phyloP scores from a whole-genome alignment of 129 eudicot species.

The Pseudognaphalium luteoalbum region DNA sequence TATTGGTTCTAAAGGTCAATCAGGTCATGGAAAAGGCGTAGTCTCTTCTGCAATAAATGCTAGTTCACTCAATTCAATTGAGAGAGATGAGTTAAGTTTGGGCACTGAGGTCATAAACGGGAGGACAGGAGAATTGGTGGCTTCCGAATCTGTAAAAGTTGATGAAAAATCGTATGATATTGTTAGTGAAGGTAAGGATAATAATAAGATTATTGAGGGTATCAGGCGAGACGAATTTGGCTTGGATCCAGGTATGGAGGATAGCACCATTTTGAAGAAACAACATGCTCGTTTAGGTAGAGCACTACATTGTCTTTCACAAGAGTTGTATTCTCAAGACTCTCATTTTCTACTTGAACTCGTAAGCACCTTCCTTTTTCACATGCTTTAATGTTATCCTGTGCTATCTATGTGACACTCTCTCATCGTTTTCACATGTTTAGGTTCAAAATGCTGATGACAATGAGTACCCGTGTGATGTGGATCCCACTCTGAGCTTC shows the following conservation, averaged over 20 bases:
- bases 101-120: constrained; percentile 50
- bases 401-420: not conserved
- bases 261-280: constrained; percentile 54
- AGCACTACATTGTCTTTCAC: constrained; percentile 87
- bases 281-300: constrained; percentile 91
- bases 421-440: not conserved
- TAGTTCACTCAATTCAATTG: constrained; percentile 17
- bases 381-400: not conserved
- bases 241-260: constrained; percentile 57
- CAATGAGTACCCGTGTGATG: constrained; percentile 59
- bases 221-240: constrained; percentile 91
- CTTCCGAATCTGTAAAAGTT: constrained; percentile 42
- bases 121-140: constrained; percentile 57
- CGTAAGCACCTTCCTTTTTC: constrained; percentile 38
- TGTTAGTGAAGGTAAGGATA: constrained; percentile 38
- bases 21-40: constrained; percentile 19
- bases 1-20: constrained; percentile 14
- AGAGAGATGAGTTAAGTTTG: constrained; percentile 30
- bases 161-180: constrained; percentile 58
- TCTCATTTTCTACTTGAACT: constrained; percentile 91
- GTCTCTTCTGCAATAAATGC: constrained; percentile 13
- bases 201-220: constrained; percentile 44
- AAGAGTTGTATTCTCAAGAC: constrained; percentile 88
- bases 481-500: constrained; percentile 80
- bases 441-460: constrained; percentile 98